phyloP scores from a whole-genome alignment of 495 filamentous ascomycete genomes.

The Lentithecium fluviatile region DNA sequence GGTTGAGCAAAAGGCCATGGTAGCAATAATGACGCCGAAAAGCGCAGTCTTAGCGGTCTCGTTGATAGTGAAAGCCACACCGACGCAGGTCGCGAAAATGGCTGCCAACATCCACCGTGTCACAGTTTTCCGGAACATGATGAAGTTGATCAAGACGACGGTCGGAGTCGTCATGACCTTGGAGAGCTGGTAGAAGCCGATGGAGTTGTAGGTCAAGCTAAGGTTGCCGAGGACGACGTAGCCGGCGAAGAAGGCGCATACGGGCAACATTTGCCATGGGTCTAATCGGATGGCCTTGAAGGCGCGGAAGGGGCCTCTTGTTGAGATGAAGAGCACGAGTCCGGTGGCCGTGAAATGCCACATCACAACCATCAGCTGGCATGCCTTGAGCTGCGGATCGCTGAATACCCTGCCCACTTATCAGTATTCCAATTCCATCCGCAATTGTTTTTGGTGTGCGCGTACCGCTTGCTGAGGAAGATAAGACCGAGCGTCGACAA shows the following conservation, averaged over 20 bases:
- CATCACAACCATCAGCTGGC: conserved; percentile 40
- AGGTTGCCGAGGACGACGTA: conserved; percentile 45
- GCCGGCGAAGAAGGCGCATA: conserved; percentile 45
- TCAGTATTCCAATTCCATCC: conserved; percentile 15
- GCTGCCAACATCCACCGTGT: conserved; percentile 36
- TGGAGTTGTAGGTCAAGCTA: conserved; percentile 44
- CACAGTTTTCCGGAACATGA: conserved; percentile 43
- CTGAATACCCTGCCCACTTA: conserved; percentile 31
- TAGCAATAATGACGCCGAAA: conserved; percentile 41
- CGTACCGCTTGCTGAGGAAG: conserved; percentile 36
- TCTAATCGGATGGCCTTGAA: conserved; percentile 43
- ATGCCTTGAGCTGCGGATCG: conserved; percentile 32
- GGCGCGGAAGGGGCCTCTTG: conserved; percentile 40
- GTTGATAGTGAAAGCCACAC: conserved; percentile 36
- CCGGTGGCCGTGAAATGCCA: conserved; percentile 47
- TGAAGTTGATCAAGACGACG: conserved; percentile 44
- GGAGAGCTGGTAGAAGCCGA: conserved; percentile 46
- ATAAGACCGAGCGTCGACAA: conserved; percentile 32
- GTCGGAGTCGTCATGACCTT: conserved; percentile 47
- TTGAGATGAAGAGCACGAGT: conserved; percentile 40
- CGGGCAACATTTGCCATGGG: conserved; percentile 43
- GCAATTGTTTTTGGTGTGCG: background rate
- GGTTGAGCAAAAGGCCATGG: conserved; percentile 42
- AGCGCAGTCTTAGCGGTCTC: conserved; percentile 36
- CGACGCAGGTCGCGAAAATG: conserved; percentile 34